Base-by-base conservation (phyloP, 2,329 filamentous ascomycete species). In the Ophiostoma pallidulum region DNA sequence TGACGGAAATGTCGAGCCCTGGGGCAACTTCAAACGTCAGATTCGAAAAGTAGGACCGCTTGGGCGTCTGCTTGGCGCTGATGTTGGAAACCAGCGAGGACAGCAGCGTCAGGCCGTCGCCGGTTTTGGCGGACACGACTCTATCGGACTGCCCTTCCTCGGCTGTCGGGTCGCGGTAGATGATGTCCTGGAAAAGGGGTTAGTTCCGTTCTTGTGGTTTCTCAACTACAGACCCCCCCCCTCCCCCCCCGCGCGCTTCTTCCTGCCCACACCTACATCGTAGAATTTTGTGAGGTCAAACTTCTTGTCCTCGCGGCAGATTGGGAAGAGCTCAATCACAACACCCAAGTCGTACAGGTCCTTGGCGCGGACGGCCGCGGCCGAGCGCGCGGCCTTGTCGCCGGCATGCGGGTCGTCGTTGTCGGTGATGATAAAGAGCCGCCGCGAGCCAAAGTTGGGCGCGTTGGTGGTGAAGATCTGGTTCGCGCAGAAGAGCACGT, bases 391-490 rank as follows among this genome's bases (percentile, higher is more conserved):
- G 8, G 75, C 71, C 64, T 90, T 92, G 61, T 86, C 82, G 16
- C 76, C 72, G 0, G 71, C 68, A 61, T 94, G 86, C 4, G 92
- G 92, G 54, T 89, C 76, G 62, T 97, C 92, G 54, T 94, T 87
- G 63, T 97, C 89, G 0, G 92, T 97, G 48, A 98, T 87, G 53
- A 98, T 80, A 66, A 98, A 98, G n/a, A 98, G 68, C 29, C 92
- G 79, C 51, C 91, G 75, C 6, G 91, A 97, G 4, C 87, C 84
- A 63, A 97, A 97, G 60, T 96, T 97, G 16, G 92, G 82, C 0
- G 92, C 90, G 62, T 86, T 94, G 3, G 87, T 95, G 1, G 90
- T 95, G 62, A 98, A 96, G 44, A 97, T 86, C 60, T 96, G 89
- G 56, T 97, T 97, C 32, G 89, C 91, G 57, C 90, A 94, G 61